Evolutionary conservation across 345 rosid species (phyloP), one percentile per base, ranked within the genome.

Genomic region (Dimocarpus longan): DNA sequence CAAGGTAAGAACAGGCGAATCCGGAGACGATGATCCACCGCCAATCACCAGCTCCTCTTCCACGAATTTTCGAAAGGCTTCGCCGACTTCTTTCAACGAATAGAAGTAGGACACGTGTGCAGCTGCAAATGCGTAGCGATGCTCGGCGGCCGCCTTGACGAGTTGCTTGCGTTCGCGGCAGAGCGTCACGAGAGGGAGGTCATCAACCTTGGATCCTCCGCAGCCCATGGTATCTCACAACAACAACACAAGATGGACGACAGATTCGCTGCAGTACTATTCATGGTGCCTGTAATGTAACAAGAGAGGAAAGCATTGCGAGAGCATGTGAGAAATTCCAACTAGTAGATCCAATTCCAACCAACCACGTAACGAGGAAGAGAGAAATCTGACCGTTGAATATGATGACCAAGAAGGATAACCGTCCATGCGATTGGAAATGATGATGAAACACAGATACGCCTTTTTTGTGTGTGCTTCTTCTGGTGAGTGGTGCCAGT

Each of bases 161-260:
- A 89, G 86, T 64, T 95, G 86, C 68, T 89, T 93, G 26, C 99
- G 88, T 76, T 95, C 93, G 43, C 91, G 85, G 78, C 99, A 93
- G 78, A 91, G 93, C 18, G 83, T 84, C 76, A 93, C 98, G 32
- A 93, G 86, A 54, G 91, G 87, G 75, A 88, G 85, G 73, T 93
- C 90, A 72, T 93, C 99, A 28, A 87, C 89, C 74, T 95, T 95
- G 84, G 99, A 95, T 66, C 86, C 93, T 83, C 93, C 95, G 81
- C 99, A 95, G 84, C 99, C 99, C 99, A 95, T 94, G 42, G 40
- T 70, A 60, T 40, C 24, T 64, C 0, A 60, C 22, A 39, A 70
- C 48, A 46, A 16, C 3, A 70, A 48, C 63, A 32, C 71, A 44
- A 32, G 71, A 66, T 57, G 37, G 59, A 28, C 37, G 19, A 69